Evolutionary conservation across 2,329 filamentous ascomycete genomes (phyloP), one percentile per base, ranked within the genome.

Genomic region (Sarocladium strictum): DNA sequence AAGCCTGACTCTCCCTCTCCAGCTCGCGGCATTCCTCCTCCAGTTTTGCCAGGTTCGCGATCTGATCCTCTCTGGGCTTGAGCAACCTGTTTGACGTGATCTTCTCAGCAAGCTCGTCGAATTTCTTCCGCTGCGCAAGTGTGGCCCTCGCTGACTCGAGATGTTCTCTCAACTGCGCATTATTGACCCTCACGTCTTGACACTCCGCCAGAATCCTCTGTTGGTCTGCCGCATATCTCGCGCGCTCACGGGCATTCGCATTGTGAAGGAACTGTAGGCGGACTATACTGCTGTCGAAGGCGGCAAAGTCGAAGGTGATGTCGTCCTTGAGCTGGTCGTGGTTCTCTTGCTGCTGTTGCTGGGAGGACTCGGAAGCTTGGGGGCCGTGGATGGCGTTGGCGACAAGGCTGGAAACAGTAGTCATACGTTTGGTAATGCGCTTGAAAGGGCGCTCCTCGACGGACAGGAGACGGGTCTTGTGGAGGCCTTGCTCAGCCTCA

Each of bases 361-460:
- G 55, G 75, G 67, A 26, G 59, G 53, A 12, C 51, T 50, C 35
- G 23, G 58, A 27, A 17, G 57, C 43, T 54, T 63, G 57, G 4
- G 35, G 21, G 14, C 32, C 50, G n/a, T 38, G 33, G 63, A 45
- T 63, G 35, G 58, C 61, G 35, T 60, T 58, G 14, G 63, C 59
- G 17, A 87, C 76, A 27, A 90, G 77, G 19, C 86, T 83, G 54
- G 84, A 82, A 15, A 87, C 81, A 21, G 81, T 79, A 4, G 89
- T 78, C 9, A 97, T 81, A 29, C 89, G 86, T 71, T 91, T 91
- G 21, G 89, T 89, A 57, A 97, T 84, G 57, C 92, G 87, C 69
- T 90, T 90, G 75, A 96, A 97, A 1, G 91, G 90, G 56, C 91
- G 91, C 66, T 96, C 90, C 75, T 97, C 93, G 58, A 97, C 87